A percentile compares a stretch with the other conserved stretches of the same genome.
Evolutionary conservation across 805 yeast genomes (phyloP).

Genomic region (Barnettozyma wickerhamii): DNA sequence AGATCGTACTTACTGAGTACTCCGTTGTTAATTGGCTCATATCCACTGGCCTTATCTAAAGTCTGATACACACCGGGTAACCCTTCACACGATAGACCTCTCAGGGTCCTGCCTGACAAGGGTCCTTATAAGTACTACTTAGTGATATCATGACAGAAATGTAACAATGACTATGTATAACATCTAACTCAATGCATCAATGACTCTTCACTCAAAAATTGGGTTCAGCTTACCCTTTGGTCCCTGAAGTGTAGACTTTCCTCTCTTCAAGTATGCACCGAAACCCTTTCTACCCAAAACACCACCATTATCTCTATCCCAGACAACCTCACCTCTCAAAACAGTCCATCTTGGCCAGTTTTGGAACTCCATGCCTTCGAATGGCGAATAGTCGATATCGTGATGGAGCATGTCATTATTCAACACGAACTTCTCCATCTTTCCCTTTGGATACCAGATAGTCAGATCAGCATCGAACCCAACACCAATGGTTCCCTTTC

Average conservation of each 20-base stretch:
- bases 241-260: slow-evolving; percentile 19
- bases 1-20: too few relatives aligned
- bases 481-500: slow-evolving; percentile 39
- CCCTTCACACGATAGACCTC: too few relatives aligned
- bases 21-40: too few relatives aligned
- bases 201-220: too few relatives aligned
- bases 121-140: too few relatives aligned
- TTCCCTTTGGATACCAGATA: slow-evolving; percentile 41
- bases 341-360: slow-evolving; percentile 46
- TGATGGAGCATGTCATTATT: slow-evolving; percentile 32
- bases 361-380: slow-evolving; percentile 34
- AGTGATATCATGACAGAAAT: too few relatives aligned
- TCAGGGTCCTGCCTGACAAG: too few relatives aligned
- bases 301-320: slow-evolving; percentile 25
- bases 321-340: slow-evolving; percentile 34
- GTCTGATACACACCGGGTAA: too few relatives aligned
- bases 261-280: slow-evolving; percentile 29
- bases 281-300: slow-evolving; percentile 14
- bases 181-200: too few relatives aligned
- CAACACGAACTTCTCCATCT: slow-evolving; percentile 25
- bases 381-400: slow-evolving; percentile 37
- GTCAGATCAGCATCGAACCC: slow-evolving; percentile 47
- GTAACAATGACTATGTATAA: too few relatives aligned
- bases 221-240: slow-evolving; percentile 23
- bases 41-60: too few relatives aligned